Base-by-base conservation (phyloP, 2,329 filamentous ascomycete species). In the Clonostachys chloroleuca region DNA sequence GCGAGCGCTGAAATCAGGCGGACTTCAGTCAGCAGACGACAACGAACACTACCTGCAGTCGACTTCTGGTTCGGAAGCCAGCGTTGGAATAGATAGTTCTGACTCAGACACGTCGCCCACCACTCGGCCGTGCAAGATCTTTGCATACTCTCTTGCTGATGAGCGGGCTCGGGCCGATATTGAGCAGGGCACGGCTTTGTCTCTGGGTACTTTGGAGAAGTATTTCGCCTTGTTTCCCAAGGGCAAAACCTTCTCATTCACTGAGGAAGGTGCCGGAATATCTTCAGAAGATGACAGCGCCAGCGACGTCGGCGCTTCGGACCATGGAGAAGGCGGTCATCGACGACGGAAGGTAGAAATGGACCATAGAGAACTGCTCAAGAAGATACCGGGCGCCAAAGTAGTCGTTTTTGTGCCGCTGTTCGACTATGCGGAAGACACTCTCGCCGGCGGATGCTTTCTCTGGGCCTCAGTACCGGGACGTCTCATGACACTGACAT, bases 401-500 rank as follows among this genome's bases (percentile, higher is more conserved):
- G 54, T 59, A 2, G 50, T 68, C 10, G 56, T 68, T 1, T 68
- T 68, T 16, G 40, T 68, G 2, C 65, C 65, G 1, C 49, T 68
- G 2, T 68, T 63, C 37, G 62, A 67, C 35, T 62, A 65, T 16
- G 54, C 60, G 0, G 61, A 63, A 30, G 64, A 65, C 12, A 58
- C 60, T 6, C 57, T 66, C 10, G 60, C 59, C 9, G 63, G 63
- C 2, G 63, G 64, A 1, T 64, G 63, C 14, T 65, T 67, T n/a
- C 54, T 67, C 2, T 67, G 63, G 63, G 63, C 63, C 1, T 58
- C 61, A 0, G 56, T 59, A 1, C 52, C 57, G 1, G 61, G 63
- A 17, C 61, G 58, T n/a, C 58, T 67, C 55, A 65, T 66, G 50
- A 66, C 62, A 34, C 55, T 64, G 24, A 62, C 65, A n/a, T 54